Evolutionary conservation across 371 early-diverging fungal genomes (phyloP), one percentile per base, ranked within the genome.

Genomic region (Mortierella sp.): DNA sequence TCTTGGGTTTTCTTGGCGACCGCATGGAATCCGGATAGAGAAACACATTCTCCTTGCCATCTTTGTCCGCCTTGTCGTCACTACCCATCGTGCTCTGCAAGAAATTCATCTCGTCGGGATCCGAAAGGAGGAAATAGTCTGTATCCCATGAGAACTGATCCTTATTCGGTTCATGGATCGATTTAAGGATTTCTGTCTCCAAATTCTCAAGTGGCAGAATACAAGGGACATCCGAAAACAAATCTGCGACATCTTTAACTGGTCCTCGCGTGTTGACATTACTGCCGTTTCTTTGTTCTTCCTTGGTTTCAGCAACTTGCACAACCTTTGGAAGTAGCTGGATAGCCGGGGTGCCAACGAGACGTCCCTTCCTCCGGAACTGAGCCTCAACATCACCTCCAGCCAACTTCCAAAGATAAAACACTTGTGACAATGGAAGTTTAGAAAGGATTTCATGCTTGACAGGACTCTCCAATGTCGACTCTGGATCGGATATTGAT

Each of bases 361-460:
- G 86, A 2, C 86, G 87, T 7, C 88, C 89, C 43, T 87, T 80
- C 63, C 87, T 89, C 21, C 86, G 85, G 52, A 90, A 84, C 70
- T 90, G 89, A 7, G 88, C 66, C 60, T 89, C 92, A 0, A 91
- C 90, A 72, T 91, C 91, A 2, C 92, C 92, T 15, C 91, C 92
- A 5, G 91, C 92, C 40, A 93, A 58, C 52, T 87, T 88, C 91
- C 92, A 91, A 60, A 91, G 84, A 69, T 90, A 85, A 53, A 89
- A 92, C 7, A 91, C 85, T 24, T 90, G 88, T 0, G 87, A 70
- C 9, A 87, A 65, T 2, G 91, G 89, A n/a, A 88, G 65, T 16
- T 63, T 78, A 71, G 43, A 74, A 57, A 64, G 53, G 43, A 63
- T 61, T 21, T 41, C 53, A n/a, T 59, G 65, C 65, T 53, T 71